Evolutionary conservation across 2,329 filamentous ascomycete genomes (phyloP).

Genomic region (Penicillium brevicompactum): DNA sequence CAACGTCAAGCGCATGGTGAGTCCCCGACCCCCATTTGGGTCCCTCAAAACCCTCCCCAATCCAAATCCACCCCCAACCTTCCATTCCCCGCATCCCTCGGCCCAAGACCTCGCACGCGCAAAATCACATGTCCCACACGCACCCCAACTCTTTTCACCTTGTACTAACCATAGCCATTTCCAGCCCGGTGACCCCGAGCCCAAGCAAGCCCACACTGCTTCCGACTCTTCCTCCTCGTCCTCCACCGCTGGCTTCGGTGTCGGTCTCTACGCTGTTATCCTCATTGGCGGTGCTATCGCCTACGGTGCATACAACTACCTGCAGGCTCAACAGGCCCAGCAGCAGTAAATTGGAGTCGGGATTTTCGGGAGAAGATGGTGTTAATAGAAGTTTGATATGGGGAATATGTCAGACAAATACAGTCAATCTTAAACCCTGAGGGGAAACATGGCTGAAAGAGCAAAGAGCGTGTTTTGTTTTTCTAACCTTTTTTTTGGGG

Average conservation of each 20-base stretch:
- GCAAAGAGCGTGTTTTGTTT: constrained; percentile 5
- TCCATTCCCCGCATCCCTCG: not conserved
- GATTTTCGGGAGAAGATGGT: not conserved
- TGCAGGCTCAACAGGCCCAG: constrained; percentile 55
- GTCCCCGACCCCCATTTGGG: constrained; percentile 33
- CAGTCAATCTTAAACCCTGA: not conserved
- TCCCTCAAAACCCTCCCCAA: not conserved
- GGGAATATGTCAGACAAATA: not conserved
- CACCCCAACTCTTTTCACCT: not conserved
- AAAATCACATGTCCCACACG: constrained; percentile 4
- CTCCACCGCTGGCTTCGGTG: constrained; percentile 58
- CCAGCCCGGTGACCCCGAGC: constrained; percentile 73
- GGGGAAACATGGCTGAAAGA: constrained; percentile 4
- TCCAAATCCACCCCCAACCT: not conserved
- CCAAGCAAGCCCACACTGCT: constrained; percentile 60
- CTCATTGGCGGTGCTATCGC: constrained; percentile 75
- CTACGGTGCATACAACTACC: constrained; percentile 83
- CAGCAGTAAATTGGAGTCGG: constrained; percentile 18
- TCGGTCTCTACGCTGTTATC: constrained; percentile 80
- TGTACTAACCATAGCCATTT: not conserved
- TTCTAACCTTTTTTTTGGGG: not conserved
- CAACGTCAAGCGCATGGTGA: constrained; percentile 76
- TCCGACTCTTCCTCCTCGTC: constrained; percentile 46
- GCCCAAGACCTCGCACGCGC: not conserved
- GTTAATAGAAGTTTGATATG: not conserved